phyloP scores from a whole-genome alignment of 202 grass and related monocot species.

The Panicum virgatum region DNA sequence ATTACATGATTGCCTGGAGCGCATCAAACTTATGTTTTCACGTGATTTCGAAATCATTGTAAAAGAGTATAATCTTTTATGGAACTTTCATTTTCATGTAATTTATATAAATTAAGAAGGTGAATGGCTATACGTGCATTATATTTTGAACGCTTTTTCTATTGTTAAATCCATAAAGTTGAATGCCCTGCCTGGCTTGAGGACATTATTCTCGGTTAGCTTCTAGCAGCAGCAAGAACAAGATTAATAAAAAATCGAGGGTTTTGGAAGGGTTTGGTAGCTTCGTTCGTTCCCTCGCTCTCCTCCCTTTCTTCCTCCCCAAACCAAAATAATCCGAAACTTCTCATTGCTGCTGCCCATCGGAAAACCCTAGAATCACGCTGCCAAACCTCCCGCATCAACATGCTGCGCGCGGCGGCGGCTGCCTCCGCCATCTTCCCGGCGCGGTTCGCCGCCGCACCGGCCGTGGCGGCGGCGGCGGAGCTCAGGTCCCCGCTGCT shows the following conservation, averaged over 20 bases:
- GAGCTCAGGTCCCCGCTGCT: conserved; percentile 65
- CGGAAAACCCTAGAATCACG: conserved; percentile 61
- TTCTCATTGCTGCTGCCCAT: neutral
- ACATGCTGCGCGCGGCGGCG: conserved; percentile 55
- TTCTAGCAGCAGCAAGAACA: neutral
- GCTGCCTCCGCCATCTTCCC: conserved; percentile 48
- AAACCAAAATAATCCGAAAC: conserved; percentile 9
- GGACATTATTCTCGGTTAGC: neutral
- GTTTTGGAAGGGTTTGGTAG: conserved; percentile 57
- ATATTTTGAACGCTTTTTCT: too few relatives aligned
- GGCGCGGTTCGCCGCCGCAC: conserved; percentile 48
- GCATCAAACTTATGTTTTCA: too few relatives aligned
- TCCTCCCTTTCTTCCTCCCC: conserved; percentile 48
- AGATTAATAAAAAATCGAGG: conserved; percentile 22
- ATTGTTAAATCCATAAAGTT: neutral
- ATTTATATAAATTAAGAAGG: too few relatives aligned
- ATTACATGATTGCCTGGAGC: too few relatives aligned
- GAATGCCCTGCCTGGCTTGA: too few relatives aligned
- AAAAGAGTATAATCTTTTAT: too few relatives aligned
- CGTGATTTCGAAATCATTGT: too few relatives aligned
- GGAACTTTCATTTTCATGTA: too few relatives aligned
- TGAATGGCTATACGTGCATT: too few relatives aligned
- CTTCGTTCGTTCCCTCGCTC: neutral
- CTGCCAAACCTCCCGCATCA: too few relatives aligned
- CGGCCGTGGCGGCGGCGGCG: conserved; percentile 45